Conservation (phyloP, 768 basidiomycete genomes). For the Russula ochroleuca region DNA sequence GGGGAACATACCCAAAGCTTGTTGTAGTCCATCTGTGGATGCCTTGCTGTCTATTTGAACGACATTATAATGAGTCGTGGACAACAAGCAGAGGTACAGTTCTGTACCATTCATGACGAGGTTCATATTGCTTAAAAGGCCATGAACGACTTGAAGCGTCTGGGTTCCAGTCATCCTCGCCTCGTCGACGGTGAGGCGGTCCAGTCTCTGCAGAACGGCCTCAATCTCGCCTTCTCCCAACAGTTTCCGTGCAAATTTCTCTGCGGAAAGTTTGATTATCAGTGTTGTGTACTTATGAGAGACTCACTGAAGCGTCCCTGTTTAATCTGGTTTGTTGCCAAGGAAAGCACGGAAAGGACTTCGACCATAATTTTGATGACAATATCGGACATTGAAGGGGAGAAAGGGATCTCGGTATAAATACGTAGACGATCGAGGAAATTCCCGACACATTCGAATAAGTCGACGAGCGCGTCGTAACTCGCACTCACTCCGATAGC, state of each 20-base stretch:
- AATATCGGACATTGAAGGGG: not conserved
- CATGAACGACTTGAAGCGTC: not conserved
- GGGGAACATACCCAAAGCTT: not conserved
- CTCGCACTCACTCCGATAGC: not conserved
- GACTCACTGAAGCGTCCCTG: not conserved
- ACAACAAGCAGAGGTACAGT: not conserved
- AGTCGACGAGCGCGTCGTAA: slow-evolving; percentile 1
- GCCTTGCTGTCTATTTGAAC: not conserved
- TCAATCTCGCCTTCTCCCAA: not conserved
- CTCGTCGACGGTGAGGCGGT: not conserved
- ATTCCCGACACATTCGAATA: not conserved
- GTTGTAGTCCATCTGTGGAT: not conserved
- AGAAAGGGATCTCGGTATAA: not conserved
- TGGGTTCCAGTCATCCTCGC: not conserved
- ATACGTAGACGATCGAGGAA: not conserved
- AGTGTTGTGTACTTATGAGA: too few relatives aligned
- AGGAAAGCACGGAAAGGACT: not conserved
- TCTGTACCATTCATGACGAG: not conserved
- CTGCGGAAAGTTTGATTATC: not conserved
- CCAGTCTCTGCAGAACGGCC: not conserved
- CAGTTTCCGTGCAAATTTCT: not conserved
- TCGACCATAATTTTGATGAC: slow-evolving; percentile 3
- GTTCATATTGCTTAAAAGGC: not conserved
- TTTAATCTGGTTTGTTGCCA: not conserved
- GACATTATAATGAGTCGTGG: not conserved